Base-by-base conservation (phyloP, 1,284 basidiomycete species). In the Puccinia brachypodii region DNA sequence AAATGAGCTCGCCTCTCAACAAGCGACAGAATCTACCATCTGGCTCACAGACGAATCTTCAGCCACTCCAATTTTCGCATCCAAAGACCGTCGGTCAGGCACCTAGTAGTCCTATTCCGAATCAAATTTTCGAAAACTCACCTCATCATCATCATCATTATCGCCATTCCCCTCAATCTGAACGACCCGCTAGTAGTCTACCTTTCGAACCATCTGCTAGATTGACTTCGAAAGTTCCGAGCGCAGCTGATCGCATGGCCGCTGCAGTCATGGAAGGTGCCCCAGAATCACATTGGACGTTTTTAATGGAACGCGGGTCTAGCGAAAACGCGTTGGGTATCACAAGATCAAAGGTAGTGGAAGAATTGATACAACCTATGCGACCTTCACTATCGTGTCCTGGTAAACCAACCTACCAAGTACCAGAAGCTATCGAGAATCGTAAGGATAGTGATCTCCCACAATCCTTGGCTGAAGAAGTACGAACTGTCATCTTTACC, bases 231-330 rank as follows among this genome's bases (percentile, higher is more conserved):
- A 71, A 72, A 72, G 33, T 36, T 58, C 50, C 68, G 4, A 79
- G 36, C 40, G 68, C 77, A 47, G 77, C 68, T 31, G 77, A 79
- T 72, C 66, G 77, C 13, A 14, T 79, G 53, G 77, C 77, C 7
- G 77, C 77, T 42, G 77, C 77, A 38, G 77, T 79, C 22, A 79
- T 79, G 77, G 77, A 79, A 72, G 77, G 77, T 33, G 77, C 77
- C 13, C 68, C 77, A 31, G 66, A 79, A 19, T 58, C 66, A 28
- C 77, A 58, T 60, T 79, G 77, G 77, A 79, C 66, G 53, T 42
- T 72, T 47, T 13, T 56, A 38, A 44, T 72, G 36, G 66, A 58
- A 60, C 53, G 60, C 25, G 16, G 44, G 28, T 50, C 62, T 66
- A 78, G 44, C 40, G 36, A 50, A 53, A 66, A 50, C 9, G 50